These are phyloP conservation scores for Ophiostoma himal-ulmi DNA, from an alignment of 2,329 filamentous ascomycete genomes.

Conservation along the genomic window DNA sequence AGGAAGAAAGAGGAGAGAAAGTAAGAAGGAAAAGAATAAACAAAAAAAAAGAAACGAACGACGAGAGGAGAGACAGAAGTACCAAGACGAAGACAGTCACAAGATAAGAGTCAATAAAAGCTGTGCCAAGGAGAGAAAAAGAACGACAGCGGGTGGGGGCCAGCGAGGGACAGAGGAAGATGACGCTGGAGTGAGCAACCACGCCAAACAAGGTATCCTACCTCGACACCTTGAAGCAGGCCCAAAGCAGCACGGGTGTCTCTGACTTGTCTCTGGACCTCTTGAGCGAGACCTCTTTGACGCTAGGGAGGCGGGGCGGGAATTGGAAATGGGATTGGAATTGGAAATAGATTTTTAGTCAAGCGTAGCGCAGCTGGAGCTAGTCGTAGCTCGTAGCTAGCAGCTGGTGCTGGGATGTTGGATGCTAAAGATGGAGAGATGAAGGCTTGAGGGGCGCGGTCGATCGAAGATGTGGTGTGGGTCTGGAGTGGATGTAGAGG, in stretches of 20 bases:
- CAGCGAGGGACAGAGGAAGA: not conserved
- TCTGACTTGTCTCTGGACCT: not conserved
- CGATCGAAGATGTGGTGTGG: conserved; percentile 23
- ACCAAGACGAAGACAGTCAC: not conserved
- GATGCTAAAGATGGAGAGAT: conserved; percentile 18
- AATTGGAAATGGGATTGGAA: conserved; percentile 19
- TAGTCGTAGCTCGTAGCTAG: conserved; percentile 15
- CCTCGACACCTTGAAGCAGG: not conserved
- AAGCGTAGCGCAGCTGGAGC: conserved; percentile 16
- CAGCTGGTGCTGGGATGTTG: conserved; percentile 7
- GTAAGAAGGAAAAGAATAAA: not conserved
- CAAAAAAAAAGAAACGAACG: conserved; percentile 11
- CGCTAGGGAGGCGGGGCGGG: conserved; percentile 18
- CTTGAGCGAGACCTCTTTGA: not conserved
- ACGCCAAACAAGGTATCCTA: conserved; percentile 1
- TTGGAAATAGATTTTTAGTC: conserved; percentile 21
- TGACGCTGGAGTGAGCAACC: not conserved
- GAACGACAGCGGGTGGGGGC: conserved; percentile 2
- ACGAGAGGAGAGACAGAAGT: not conserved
- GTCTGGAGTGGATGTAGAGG: conserved; percentile 14
- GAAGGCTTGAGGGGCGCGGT: conserved; percentile 16
- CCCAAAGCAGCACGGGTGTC: conserved; percentile 8
- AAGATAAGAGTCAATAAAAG: conserved; percentile 21
- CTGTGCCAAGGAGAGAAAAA: conserved; percentile 9
- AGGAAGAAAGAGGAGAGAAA: not conserved